Evolutionary conservation across 345 rosid genomes (phyloP), one percentile per base, ranked within the genome.

Genomic region (Dimocarpus longan): DNA sequence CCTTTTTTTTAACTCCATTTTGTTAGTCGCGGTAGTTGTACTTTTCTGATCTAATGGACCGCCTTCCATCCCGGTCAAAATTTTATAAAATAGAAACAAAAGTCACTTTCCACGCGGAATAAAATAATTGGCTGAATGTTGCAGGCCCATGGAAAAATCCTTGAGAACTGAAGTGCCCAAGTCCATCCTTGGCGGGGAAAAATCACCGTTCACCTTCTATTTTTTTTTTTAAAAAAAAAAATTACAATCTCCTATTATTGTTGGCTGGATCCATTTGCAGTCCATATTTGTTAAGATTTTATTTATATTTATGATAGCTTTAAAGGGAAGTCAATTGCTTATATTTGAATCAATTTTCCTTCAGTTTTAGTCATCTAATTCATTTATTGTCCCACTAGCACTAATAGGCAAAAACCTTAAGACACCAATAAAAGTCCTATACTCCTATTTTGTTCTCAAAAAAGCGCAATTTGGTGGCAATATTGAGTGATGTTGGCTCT

Each of bases 401-500:
- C 5, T 21, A 57, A 19, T n/a, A 7, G 24, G 63, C 63, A 18
- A 8, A 57, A 18, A 57, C 24, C 3, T 57, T 3, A 32, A 2
- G 37, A 32, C 37, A 32, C 37, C 37, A 32, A 32, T 32, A 32
- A 32, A 32, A 32, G 37, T 32, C 37, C 37, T 32, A 32, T 32
- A 32, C 37, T 32, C 37, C 37, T 32, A 32, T 32, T 62, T 39
- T 70, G 19, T 3, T 59, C 82, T 75, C 63, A 52, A 74, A 78
- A n/a, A 46, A 46, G 28, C n/a, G 40, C 75, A 63, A 26, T 52
- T 80, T 71, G 74, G 82, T 71, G 82, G 79, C 54, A 21, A 19
- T 3, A 32, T 82, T 43, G 84, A 82, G 89, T 78, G 76, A 78
- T 80, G 74, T 82, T 24, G 78, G 83, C 76, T 79, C 79, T 68